Evolutionary conservation across 176 grass and related monocot species (phyloP), one percentile per base, ranked within the genome.

Genomic region (Rhipidocladum racemiflorum): DNA sequence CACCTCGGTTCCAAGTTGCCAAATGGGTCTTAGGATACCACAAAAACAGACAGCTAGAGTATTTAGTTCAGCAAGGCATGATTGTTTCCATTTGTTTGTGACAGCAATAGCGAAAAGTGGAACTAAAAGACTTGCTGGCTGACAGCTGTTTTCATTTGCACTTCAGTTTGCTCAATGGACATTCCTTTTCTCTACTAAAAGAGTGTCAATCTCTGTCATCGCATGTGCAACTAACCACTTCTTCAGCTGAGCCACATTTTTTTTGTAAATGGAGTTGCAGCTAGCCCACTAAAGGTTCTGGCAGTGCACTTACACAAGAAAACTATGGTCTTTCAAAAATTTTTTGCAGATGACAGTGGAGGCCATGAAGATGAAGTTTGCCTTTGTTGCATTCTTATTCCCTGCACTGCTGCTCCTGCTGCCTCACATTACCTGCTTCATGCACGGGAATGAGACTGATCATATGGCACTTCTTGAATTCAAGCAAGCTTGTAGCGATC

Each of bases 381-480:
- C 46, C 11, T 6, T 20, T 39, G 21, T 40, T 75, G 51, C 32
- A 25, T 16, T 40, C 18, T 39, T 75, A 20, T 75, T 23, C 34
- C 50, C 32, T 24, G 11, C 36, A 4, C 72, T 56, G 32, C 51
- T 55, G 11, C 20, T 75, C 1, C 32, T 55, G 6, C 23, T 9
- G 13, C 55, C n/a, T 20, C n/a, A 28, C 43, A 21, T 13, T 27
- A 18, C 74, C n/a, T 61, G 54, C n/a, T 61, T 7, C 0, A 9
- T 42, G 55, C 74, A 43, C 16, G 54, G 35, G n/a, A 76, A 61
- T 30, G 54, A 76, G 7, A 76, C 74, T 11, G 74, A 76, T 61
- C 35, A 6, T 13, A 76, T 43, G 13, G n/a, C 55, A 11, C 35
- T 76, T 42, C 54, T 76, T 61, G 74, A 61, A 44, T 44, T 61